Percentiles rank a stretch among this genome's conserved stretches.
These are phyloP conservation scores for Conticribra guillardii DNA, from an alignment of 108 stramenopile genomes.

Conservation along the genomic window DNA sequence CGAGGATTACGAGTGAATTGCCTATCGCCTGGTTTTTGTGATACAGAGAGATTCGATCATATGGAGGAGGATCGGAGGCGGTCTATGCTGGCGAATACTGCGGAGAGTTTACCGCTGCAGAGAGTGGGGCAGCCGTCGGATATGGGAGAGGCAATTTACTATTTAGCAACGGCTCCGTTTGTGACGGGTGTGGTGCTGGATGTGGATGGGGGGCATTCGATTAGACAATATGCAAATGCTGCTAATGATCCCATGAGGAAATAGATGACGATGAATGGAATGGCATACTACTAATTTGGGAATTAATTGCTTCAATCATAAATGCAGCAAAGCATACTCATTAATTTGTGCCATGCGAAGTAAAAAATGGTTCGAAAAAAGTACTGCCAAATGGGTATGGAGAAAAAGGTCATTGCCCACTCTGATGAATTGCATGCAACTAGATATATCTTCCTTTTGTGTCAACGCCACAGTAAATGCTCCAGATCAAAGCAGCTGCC, in stretches of 20 bases:
- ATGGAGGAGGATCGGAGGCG: slow-evolving; percentile 50
- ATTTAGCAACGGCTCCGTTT: slow-evolving; percentile 58
- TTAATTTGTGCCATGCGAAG: too few species aligned
- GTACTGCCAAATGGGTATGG: too few species aligned
- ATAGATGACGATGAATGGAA: too few species aligned
- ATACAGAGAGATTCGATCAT: slow-evolving; percentile 76
- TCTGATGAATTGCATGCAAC: too few species aligned
- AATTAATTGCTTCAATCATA: too few species aligned
- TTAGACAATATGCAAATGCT: slow-evolving; percentile 65
- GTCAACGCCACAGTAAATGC: too few species aligned
- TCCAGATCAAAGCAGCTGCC: too few species aligned
- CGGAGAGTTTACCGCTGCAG: slow-evolving; percentile 57
- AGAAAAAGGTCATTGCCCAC: too few species aligned
- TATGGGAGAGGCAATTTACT: slow-evolving; percentile 73
- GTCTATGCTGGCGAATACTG: slow-evolving; percentile 65
- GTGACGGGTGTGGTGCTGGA: slow-evolving; percentile 66
- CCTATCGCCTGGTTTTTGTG: slow-evolving; percentile 71
- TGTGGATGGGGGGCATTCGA: slow-evolving; percentile 66
- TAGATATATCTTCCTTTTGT: too few species aligned
- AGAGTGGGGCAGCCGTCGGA: slow-evolving; percentile 56
- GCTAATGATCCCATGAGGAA: slow-evolving; percentile 61
- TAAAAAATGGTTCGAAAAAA: too few species aligned
- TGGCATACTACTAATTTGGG: too few species aligned
- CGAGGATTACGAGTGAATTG: slow-evolving; percentile 67
- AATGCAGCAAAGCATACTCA: too few species aligned